Evolutionary conservation across 257 asterid genomes (phyloP).

Genomic region (Solanum dulcamara): DNA sequence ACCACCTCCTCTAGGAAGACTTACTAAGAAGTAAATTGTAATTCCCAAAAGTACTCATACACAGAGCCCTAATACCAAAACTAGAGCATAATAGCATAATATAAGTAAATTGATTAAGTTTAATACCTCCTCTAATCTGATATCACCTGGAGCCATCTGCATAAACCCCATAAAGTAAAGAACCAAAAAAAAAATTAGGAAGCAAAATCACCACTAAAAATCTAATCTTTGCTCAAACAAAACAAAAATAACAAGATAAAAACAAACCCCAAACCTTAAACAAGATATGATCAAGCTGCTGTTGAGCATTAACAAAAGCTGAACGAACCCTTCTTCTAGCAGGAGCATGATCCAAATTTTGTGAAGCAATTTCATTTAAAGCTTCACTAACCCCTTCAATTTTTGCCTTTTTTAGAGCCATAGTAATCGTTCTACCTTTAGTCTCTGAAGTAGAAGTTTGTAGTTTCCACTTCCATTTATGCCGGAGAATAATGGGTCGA

Average conservation of each 20-base stretch:
- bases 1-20: too few relatives aligned
- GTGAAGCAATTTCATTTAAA: slow-evolving; percentile 74
- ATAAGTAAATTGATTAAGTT: background rate
- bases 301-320: slow-evolving; percentile 58
- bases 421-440: slow-evolving; percentile 7
- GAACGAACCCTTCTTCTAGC: slow-evolving; percentile 90
- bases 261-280: slow-evolving; percentile 46
- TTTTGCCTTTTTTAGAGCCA: slow-evolving; percentile 48
- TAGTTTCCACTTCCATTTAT: slow-evolving; percentile 2
- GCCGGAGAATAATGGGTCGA: slow-evolving; percentile 12
- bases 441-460: slow-evolving; percentile 3
- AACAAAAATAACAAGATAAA: background rate
- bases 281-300: slow-evolving; percentile 75
- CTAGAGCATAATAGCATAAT: background rate
- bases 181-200: background rate
- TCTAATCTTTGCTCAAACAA: background rate
- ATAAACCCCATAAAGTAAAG: background rate
- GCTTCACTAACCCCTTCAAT: slow-evolving; percentile 76
- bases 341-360: slow-evolving; percentile 79
- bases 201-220: background rate
- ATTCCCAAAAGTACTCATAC: background rate
- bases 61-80: background rate
- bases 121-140: slow-evolving; percentile 83
- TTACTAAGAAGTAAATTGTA: background rate
- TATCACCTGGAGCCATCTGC: slow-evolving; percentile 89